phyloP scores from a whole-genome alignment of 2,329 filamentous ascomycete species.

The Apiospora kogelbergensis region DNA sequence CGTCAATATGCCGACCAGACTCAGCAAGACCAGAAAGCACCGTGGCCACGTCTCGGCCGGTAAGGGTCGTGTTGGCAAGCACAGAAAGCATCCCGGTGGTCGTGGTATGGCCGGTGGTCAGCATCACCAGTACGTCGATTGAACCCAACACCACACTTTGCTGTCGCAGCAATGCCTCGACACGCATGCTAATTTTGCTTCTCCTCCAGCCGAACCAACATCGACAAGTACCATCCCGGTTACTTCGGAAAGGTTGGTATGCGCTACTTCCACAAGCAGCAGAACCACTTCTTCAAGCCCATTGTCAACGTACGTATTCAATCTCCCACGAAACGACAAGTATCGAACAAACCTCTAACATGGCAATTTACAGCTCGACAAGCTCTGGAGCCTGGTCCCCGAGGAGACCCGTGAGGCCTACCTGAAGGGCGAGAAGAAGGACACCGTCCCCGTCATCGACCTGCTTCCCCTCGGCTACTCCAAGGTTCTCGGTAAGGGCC shows the following conservation, averaged over 20 bases:
- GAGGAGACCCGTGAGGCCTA: slow-evolving; percentile 91
- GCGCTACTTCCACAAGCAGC: slow-evolving; percentile 94
- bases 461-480: slow-evolving; percentile 96
- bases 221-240: slow-evolving; percentile 86
- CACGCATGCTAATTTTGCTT: not conserved
- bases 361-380: slow-evolving; percentile 74
- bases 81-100: slow-evolving; percentile 87
- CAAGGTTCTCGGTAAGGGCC: slow-evolving; percentile 98
- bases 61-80: slow-evolving; percentile 98
- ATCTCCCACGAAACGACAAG: slow-evolving; percentile 22
- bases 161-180: no score
- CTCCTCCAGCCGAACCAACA: slow-evolving; percentile 65
- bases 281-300: slow-evolving; percentile 98
- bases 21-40: slow-evolving; percentile 77
- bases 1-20: slow-evolving; percentile 71
- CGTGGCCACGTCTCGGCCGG: slow-evolving; percentile 98
- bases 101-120: slow-evolving; percentile 96
- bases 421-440: slow-evolving; percentile 74
- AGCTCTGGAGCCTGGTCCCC: slow-evolving; percentile 97
- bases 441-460: slow-evolving; percentile 96
- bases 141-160: not conserved
- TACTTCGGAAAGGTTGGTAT: slow-evolving; percentile 67
- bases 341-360: slow-evolving; percentile 55
- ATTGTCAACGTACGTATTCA: slow-evolving; percentile 98
- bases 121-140: slow-evolving; percentile 23